These are phyloP conservation scores for Rubroshorea leprosula DNA, from an alignment of 345 rosid genomes.

Conservation along the genomic window DNA sequence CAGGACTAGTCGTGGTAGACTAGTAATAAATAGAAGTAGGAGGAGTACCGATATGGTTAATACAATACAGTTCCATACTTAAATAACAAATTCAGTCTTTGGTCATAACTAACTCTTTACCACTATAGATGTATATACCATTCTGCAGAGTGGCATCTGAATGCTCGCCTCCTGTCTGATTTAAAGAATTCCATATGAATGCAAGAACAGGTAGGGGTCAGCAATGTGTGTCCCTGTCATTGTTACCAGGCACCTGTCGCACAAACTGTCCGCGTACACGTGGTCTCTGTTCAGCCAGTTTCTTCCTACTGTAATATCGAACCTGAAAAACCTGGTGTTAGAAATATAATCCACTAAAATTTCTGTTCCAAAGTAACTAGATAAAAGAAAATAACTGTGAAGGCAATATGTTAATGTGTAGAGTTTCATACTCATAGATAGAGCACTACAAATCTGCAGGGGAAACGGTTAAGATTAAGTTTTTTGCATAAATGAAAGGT, in stretches of 20 bases:
- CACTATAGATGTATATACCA: background rate
- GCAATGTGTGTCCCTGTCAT: slow-evolving; percentile 16
- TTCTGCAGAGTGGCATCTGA: slow-evolving; percentile 8
- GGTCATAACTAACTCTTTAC: background rate
- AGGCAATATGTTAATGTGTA: background rate
- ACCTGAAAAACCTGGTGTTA: slow-evolving; percentile 28
- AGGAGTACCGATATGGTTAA: background rate
- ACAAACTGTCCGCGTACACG: slow-evolving; percentile 52
- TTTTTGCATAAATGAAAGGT: too few relatives aligned
- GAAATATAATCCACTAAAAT: background rate
- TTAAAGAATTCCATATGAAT: background rate
- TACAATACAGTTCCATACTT: background rate
- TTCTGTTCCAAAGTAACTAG: background rate
- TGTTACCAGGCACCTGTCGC: slow-evolving; percentile 27
- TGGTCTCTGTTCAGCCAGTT: slow-evolving; percentile 52
- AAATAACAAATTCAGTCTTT: background rate
- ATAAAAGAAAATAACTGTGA: background rate
- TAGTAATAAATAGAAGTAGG: background rate
- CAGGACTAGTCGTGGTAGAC: too few relatives aligned
- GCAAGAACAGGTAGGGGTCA: background rate
- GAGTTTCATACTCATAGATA: too few relatives aligned
- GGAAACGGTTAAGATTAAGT: too few relatives aligned
- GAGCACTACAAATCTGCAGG: too few relatives aligned
- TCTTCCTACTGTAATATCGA: slow-evolving; percentile 54
- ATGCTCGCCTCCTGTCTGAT: slow-evolving; percentile 9